phyloP scores from a whole-genome alignment of 176 grass and related monocot species.

The Hyparrhenia diplandra region DNA sequence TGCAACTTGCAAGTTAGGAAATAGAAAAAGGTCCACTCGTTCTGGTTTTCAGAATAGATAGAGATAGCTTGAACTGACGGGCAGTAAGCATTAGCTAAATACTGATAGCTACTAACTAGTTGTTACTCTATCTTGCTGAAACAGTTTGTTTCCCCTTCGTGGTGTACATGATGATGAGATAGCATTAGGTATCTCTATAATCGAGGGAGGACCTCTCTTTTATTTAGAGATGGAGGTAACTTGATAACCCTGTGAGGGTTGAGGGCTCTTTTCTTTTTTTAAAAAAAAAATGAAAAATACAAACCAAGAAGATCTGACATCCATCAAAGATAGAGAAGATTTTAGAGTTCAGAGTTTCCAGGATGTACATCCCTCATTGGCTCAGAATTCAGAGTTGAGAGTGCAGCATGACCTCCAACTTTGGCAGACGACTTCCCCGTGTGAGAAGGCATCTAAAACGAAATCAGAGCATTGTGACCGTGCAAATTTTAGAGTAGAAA shows the following conservation, averaged over 20 bases:
- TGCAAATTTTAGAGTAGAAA: neutral
- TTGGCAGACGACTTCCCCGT: conserved; percentile 10
- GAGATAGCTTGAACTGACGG: too few species aligned
- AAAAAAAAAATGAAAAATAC: too few species aligned
- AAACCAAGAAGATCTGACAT: too few species aligned
- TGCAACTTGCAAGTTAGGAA: too few species aligned
- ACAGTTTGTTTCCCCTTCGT: neutral
- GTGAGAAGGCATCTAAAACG: conserved; percentile 3
- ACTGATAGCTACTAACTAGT: too few species aligned
- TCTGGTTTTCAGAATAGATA: neutral
- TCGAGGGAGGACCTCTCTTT: conserved; percentile 79
- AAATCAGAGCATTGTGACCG: neutral
- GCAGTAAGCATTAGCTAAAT: too few species aligned
- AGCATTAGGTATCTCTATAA: conserved; percentile 34
- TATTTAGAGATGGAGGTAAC: conserved; percentile 74
- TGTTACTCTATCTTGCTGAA: neutral
- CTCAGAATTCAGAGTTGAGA: too few species aligned
- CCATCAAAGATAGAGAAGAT: too few species aligned
- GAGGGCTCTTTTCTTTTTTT: neutral
- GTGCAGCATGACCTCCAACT: neutral
- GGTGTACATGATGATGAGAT: conserved; percentile 28
- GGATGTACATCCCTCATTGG: conserved; percentile 40
- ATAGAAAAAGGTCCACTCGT: neutral
- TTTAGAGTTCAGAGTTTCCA: conserved; percentile 27
- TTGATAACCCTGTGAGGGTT: neutral